Percentiles rank a stretch among this genome's conserved stretches.
Conservation (phyloP, 164 flowering plant species). For the Vitis rotundifolia region DNA sequence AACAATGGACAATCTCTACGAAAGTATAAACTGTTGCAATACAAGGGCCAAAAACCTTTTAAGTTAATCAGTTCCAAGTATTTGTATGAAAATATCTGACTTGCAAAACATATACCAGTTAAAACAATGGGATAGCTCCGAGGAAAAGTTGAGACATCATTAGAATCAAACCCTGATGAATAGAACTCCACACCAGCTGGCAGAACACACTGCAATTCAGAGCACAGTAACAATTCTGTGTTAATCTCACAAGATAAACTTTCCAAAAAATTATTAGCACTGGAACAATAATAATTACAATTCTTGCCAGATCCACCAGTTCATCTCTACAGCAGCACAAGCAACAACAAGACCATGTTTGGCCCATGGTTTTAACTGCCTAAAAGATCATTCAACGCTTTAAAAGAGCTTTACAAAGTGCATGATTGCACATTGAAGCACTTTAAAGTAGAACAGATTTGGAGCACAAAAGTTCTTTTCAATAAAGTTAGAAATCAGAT, state of each 20-base stretch:
- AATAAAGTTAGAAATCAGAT: too few species aligned
- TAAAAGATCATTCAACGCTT: background rate
- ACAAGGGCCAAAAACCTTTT: background rate
- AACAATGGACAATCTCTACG: background rate
- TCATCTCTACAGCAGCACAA: background rate
- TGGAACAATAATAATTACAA: background rate
- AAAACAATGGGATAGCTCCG: constrained; percentile 93
- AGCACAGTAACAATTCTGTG: background rate
- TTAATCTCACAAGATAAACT: background rate
- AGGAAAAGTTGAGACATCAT: constrained; percentile 65
- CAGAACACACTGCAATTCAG: constrained; percentile 72
- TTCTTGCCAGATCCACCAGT: background rate
- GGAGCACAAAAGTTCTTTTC: too few species aligned
- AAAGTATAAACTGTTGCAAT: background rate
- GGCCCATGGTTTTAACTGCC: too few species aligned
- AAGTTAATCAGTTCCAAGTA: too few species aligned
- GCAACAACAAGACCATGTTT: background rate
- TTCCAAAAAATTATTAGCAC: background rate
- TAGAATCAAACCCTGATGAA: constrained; percentile 66
- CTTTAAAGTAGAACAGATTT: too few species aligned
- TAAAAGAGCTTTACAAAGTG: background rate
- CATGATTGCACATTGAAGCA: too few species aligned
- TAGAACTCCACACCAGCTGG: constrained; percentile 94
- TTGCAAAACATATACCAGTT: constrained; percentile 54
- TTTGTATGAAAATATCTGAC: too few species aligned